phyloP scores from a whole-genome alignment of 495 filamentous ascomycete genomes.

The Daldinia loculata region DNA sequence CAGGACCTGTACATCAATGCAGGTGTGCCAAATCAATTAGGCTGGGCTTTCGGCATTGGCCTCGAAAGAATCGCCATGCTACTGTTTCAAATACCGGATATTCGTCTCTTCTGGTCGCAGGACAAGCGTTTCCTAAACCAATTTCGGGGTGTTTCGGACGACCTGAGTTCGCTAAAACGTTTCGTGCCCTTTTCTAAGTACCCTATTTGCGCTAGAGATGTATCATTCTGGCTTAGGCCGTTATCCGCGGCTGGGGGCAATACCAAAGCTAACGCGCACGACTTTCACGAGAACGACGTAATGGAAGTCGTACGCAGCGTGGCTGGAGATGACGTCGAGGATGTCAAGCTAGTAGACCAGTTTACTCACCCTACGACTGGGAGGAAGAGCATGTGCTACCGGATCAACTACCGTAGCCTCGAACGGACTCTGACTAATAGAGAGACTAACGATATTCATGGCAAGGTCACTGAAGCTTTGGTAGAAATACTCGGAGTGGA shows the following conservation, averaged over 20 bases:
- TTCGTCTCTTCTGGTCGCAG: slow-evolving; percentile 94
- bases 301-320: slow-evolving; percentile 91
- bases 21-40: slow-evolving; percentile 75
- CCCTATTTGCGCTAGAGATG: slow-evolving; percentile 87
- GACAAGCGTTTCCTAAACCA: slow-evolving; percentile 84
- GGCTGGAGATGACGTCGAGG: slow-evolving; percentile 84
- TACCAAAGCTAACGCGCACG: slow-evolving; percentile 48
- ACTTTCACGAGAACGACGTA: slow-evolving; percentile 93
- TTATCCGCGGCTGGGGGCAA: slow-evolving; percentile 64
- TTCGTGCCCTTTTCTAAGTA: slow-evolving; percentile 90
- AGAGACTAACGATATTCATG: slow-evolving; percentile 80
- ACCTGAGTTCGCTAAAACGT: slow-evolving; percentile 61
- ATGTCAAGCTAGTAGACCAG: slow-evolving; percentile 79
- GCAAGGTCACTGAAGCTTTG: slow-evolving; percentile 66
- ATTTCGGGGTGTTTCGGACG: slow-evolving; percentile 68
- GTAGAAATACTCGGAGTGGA: slow-evolving; percentile 79
- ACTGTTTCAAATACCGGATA: slow-evolving; percentile 93
- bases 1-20: slow-evolving; percentile 82
- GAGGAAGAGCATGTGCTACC: slow-evolving; percentile 85
- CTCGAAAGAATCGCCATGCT: slow-evolving; percentile 96
- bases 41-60: slow-evolving; percentile 96
- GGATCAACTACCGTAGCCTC: slow-evolving; percentile 89
- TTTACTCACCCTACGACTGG: slow-evolving; percentile 90
- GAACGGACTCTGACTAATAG: slow-evolving; percentile 86
- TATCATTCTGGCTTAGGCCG: slow-evolving; percentile 87